Evolutionary conservation across 768 basidiomycete species (phyloP).

Genomic region (Calocera cornea): DNA sequence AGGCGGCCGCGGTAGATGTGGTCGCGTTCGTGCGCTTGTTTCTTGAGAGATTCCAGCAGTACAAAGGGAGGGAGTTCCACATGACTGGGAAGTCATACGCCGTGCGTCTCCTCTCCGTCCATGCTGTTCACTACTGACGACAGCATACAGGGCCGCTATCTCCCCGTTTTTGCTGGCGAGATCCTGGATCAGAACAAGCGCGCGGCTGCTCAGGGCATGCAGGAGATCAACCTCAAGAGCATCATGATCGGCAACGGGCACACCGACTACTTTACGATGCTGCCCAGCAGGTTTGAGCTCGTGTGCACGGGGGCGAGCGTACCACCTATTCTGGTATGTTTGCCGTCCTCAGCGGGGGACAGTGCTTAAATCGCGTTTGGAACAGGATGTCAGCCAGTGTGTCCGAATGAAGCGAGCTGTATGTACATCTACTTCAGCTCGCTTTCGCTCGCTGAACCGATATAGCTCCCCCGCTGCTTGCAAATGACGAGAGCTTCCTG

Average conservation of each 20-base stretch:
- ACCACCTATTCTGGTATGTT: slow-evolving; percentile 30
- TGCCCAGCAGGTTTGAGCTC: slow-evolving; percentile 37
- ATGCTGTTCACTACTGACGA: background rate
- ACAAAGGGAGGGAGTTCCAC: slow-evolving; percentile 52
- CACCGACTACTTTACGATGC: slow-evolving; percentile 24
- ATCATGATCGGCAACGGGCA: slow-evolving; percentile 55
- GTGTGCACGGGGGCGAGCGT: slow-evolving; percentile 39
- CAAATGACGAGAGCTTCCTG: slow-evolving; percentile 44
- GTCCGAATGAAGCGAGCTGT: slow-evolving; percentile 22
- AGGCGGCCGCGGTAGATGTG: slow-evolving; percentile 65
- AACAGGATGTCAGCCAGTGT: slow-evolving; percentile 14
- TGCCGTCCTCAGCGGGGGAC: slow-evolving; percentile 7
- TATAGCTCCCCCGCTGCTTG: slow-evolving; percentile 56
- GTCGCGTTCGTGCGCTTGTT: slow-evolving; percentile 65
- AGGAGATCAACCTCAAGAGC: slow-evolving; percentile 49
- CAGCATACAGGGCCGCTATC: slow-evolving; percentile 4
- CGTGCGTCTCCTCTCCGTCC: slow-evolving; percentile 28
- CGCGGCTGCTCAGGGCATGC: slow-evolving; percentile 37
- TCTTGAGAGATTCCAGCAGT: slow-evolving; percentile 64
- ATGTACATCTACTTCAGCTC: slow-evolving; percentile 6
- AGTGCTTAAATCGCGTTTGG: slow-evolving; percentile 6
- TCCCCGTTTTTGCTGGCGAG: slow-evolving; percentile 48
- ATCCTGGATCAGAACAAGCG: slow-evolving; percentile 58
- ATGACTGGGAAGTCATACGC: slow-evolving; percentile 64
- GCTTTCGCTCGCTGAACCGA: background rate